These are phyloP conservation scores for Carex sylvatica DNA, from an alignment of 202 grass and related monocot genomes.

Conservation along the genomic window DNA sequence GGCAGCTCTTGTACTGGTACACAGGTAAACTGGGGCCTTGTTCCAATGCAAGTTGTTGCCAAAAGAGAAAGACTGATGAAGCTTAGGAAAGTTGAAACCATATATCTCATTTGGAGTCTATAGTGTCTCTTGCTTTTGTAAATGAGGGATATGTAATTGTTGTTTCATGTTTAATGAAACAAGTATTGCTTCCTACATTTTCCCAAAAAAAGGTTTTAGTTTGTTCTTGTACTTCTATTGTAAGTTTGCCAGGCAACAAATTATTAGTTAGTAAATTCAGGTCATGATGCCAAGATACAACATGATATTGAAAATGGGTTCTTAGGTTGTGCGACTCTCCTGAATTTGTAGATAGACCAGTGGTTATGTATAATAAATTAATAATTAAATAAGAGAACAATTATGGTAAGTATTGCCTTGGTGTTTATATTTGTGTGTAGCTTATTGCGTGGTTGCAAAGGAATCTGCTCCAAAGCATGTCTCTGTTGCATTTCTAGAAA, in stretches of 20 bases:
- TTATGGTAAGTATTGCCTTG: not conserved
- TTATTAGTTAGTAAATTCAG: not conserved
- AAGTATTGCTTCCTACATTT: not conserved
- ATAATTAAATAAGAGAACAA: not conserved
- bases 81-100: not conserved
- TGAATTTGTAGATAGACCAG: not conserved
- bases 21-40: not conserved
- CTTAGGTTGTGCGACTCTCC: not conserved
- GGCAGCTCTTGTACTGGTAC: not conserved
- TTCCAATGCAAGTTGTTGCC: not conserved
- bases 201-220: not conserved
- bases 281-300: not conserved
- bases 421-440: constrained; percentile 46
- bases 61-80: not conserved
- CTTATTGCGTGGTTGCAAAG: constrained; percentile 82
- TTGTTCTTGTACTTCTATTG: not conserved
- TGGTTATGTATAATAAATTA: not conserved
- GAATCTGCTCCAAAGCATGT: constrained; percentile 79
- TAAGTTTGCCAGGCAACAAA: not conserved
- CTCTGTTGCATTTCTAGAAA: constrained; percentile 79
- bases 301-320: not conserved
- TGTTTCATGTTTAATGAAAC: constrained; percentile 12
- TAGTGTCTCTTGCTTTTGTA: not conserved
- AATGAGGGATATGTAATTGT: not conserved
- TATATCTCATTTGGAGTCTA: not conserved